phyloP scores from a whole-genome alignment of 371 early-diverging fungal genomes.

The Mortierella sp. region DNA sequence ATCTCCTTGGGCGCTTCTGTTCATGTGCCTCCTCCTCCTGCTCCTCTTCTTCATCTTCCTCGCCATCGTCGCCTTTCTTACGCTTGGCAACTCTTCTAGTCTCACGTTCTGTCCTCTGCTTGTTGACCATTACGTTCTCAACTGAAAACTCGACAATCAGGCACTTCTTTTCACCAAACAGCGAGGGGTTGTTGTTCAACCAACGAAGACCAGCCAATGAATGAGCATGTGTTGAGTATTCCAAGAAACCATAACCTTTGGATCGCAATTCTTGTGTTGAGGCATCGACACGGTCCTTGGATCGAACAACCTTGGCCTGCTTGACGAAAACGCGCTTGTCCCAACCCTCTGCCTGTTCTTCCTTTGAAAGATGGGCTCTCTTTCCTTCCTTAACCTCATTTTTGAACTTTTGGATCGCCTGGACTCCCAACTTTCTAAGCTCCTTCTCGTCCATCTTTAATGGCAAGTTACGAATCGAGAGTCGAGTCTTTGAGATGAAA shows the following conservation, averaged over 20 bases:
- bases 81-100: slow-evolving; percentile 31
- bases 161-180: slow-evolving; percentile 72
- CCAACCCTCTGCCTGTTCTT: slow-evolving; percentile 83
- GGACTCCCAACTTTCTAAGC: slow-evolving; percentile 74
- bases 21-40: slow-evolving; percentile 21
- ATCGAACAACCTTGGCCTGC: slow-evolving; percentile 89
- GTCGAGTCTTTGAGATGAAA: slow-evolving; percentile 88
- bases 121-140: slow-evolving; percentile 88
- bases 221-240: slow-evolving; percentile 88
- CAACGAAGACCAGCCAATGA: slow-evolving; percentile 92
- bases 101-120: slow-evolving; percentile 71
- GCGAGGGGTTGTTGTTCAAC: slow-evolving; percentile 88
- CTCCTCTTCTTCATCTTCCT: slow-evolving; percentile 16
- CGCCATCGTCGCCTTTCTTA: slow-evolving; percentile 43
- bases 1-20: slow-evolving; percentile 39
- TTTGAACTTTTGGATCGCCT: slow-evolving; percentile 83
- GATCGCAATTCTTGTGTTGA: slow-evolving; percentile 74
- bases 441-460: slow-evolving; percentile 78
- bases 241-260: slow-evolving; percentile 95
- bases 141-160: slow-evolving; percentile 93
- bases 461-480: slow-evolving; percentile 89
- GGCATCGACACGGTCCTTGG: slow-evolving; percentile 82
- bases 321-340: slow-evolving; percentile 72
- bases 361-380: slow-evolving; percentile 76
- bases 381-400: slow-evolving; percentile 77